Conservation (phyloP, 2,329 filamentous ascomycete genomes). For the Dactylonectria estremocensis region DNA sequence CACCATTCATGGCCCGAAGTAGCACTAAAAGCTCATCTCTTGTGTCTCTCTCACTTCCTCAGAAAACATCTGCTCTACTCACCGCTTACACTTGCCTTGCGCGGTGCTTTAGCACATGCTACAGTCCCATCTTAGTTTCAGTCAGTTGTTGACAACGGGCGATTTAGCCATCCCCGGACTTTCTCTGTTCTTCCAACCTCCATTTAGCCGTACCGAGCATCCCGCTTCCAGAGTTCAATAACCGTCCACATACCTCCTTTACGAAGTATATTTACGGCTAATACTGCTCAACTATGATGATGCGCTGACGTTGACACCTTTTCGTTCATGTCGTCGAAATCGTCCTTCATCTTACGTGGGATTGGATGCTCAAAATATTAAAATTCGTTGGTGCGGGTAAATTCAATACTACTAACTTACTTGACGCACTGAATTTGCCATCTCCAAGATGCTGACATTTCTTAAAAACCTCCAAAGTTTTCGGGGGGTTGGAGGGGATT, state of each 20-base stretch:
- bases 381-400: background rate
- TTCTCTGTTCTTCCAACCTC: background rate
- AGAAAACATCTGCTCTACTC: background rate
- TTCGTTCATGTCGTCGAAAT: background rate
- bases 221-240: constrained; percentile 1
- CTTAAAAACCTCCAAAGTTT: background rate
- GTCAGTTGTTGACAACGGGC: background rate
- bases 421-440: background rate
- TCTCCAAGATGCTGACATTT: background rate
- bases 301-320: background rate
- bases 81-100: background rate
- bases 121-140: background rate
- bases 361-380: background rate
- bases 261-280: background rate
- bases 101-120: background rate
- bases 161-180: background rate
- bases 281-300: background rate
- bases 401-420: background rate
- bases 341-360: background rate
- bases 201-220: constrained; percentile 16
- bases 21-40: background rate
- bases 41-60: constrained; percentile 14
- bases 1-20: constrained; percentile 1
- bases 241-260: background rate
- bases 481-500: background rate